Evolutionary conservation across 2,329 filamentous ascomycete species (phyloP), one percentile per base, ranked within the genome.

Genomic region (Stemphylium lycopersici): DNA sequence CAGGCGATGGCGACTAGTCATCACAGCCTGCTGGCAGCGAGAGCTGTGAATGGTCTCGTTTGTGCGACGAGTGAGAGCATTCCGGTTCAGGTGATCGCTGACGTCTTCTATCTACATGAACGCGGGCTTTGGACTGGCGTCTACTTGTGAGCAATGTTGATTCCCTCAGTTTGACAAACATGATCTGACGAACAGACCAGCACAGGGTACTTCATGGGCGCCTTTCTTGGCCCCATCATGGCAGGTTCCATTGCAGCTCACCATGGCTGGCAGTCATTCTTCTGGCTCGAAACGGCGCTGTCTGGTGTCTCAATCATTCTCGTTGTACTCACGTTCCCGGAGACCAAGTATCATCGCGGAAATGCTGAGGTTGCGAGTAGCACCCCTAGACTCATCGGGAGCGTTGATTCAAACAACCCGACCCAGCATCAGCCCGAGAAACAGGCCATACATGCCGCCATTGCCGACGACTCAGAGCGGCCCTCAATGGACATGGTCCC

Each of bases 181-280:
- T 4, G 2, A 4, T n/a, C 7, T 48, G 10, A 56, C 24, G 22
- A 13, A 12, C 34, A 0, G 57, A 10, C 13, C 51, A 76, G 74
- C 56, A 77, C 72, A 7, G 70, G 74, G 20, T 78, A 76, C 63
- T 78, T 78, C 62, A 68, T 73, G 20, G 76, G 77, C 8, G 70
- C 77, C 6, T 79, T 79, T 57, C 63, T 79, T 1, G 78, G 78
- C 3, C 76, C 77, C 1, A 75, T 79, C 48, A 78, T 80, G 71
- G 69, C 73, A 18, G 77, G 77, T 4, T 68, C 69, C 34, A 79
- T 80, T 31, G 76, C 72, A 16, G 70, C 68, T 10, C 66, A 74
- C 16, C 69, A 79, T 52, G 77, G 78, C 37, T 80, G 78, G 78
- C 63, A 77, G 42, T 77, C 73, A 11, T 80, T 80, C 65, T 80